Evolutionary conservation across 2,329 filamentous ascomycete species (phyloP).

Genomic region (Aureobasidium sp.): DNA sequence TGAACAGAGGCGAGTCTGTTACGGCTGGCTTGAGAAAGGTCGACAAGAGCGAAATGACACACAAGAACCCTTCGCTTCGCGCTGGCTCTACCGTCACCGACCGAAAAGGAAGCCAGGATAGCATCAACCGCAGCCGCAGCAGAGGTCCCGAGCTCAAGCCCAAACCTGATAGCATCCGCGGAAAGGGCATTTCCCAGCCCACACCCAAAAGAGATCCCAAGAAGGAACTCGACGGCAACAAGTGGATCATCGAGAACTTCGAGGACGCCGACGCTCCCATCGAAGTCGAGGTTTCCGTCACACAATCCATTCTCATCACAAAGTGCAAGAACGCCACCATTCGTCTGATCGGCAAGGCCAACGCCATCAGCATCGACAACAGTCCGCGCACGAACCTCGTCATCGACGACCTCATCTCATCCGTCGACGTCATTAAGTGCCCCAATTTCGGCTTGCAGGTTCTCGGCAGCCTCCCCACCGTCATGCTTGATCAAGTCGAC

Average conservation of each 20-base stretch:
- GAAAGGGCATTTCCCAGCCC: slow-evolving; percentile 30
- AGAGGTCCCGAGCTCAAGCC: slow-evolving; percentile 71
- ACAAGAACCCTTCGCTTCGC: slow-evolving; percentile 89
- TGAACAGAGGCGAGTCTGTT: slow-evolving; percentile 84
- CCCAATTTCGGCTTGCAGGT: slow-evolving; percentile 84
- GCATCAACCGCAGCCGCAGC: slow-evolving; percentile 62
- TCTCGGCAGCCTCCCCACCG: slow-evolving; percentile 73
- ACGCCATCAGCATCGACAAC: slow-evolving; percentile 95
- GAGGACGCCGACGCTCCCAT: slow-evolving; percentile 68
- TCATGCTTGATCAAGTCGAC: slow-evolving; percentile 90
- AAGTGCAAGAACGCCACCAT: slow-evolving; percentile 87
- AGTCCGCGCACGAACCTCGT: slow-evolving; percentile 76
- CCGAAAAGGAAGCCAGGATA: slow-evolving; percentile 46
- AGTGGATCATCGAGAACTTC: slow-evolving; percentile 95
- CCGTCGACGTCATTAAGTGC: slow-evolving; percentile 91
- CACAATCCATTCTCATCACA: slow-evolving; percentile 86
- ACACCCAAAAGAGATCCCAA: slow-evolving; percentile 28
- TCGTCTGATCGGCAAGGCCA: slow-evolving; percentile 85
- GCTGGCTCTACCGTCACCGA: slow-evolving; percentile 62
- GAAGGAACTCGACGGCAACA: slow-evolving; percentile 58
- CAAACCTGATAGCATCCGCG: slow-evolving; percentile 44
- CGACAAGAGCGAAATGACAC: slow-evolving; percentile 92
- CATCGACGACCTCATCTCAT: slow-evolving; percentile 82
- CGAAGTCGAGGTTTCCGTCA: slow-evolving; percentile 72
- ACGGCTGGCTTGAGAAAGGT: slow-evolving; percentile 88